phyloP scores from a whole-genome alignment of 345 rosid species.

The Iberis pinnata region DNA sequence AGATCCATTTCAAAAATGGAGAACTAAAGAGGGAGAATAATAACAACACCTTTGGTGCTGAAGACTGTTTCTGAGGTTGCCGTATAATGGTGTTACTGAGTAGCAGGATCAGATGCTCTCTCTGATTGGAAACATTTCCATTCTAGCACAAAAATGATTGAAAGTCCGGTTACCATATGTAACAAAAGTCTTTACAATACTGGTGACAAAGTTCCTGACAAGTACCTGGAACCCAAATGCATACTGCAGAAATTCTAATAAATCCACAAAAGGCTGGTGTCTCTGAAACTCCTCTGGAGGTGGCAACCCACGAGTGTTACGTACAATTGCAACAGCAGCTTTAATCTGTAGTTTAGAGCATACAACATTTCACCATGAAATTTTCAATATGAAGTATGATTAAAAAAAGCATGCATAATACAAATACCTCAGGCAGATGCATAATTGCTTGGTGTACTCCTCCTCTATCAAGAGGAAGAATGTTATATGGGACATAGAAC shows the following conservation, averaged over 20 bases:
- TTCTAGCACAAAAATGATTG: constrained; percentile 36
- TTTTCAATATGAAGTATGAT: not conserved
- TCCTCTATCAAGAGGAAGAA: constrained; percentile 85
- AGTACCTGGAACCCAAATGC: constrained; percentile 89
- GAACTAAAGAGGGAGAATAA: constrained; percentile 1
- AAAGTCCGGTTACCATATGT: constrained; percentile 9
- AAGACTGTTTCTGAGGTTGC: constrained; percentile 46
- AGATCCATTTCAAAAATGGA: constrained; percentile 19
- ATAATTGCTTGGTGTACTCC: constrained; percentile 75
- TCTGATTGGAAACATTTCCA: constrained; percentile 86
- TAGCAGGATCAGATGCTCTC: constrained; percentile 88
- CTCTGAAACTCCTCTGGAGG: constrained; percentile 44
- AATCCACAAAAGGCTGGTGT: constrained; percentile 46
- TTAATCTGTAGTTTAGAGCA: constrained; percentile 48
- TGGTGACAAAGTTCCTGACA: not conserved
- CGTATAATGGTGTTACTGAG: constrained; percentile 62
- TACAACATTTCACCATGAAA: constrained; percentile 14
- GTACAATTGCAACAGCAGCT: constrained; percentile 67
- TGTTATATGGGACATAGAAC: constrained; percentile 72
- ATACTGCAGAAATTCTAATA: constrained; percentile 68
- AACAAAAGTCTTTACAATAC: constrained; percentile 3
- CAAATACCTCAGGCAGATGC: constrained; percentile 69
- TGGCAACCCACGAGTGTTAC: constrained; percentile 57
- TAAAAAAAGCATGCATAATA: not conserved
- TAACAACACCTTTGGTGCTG: constrained; percentile 46